Conservation (phyloP, 139 green algal species). For the Klebsormidium nitens region DNA sequence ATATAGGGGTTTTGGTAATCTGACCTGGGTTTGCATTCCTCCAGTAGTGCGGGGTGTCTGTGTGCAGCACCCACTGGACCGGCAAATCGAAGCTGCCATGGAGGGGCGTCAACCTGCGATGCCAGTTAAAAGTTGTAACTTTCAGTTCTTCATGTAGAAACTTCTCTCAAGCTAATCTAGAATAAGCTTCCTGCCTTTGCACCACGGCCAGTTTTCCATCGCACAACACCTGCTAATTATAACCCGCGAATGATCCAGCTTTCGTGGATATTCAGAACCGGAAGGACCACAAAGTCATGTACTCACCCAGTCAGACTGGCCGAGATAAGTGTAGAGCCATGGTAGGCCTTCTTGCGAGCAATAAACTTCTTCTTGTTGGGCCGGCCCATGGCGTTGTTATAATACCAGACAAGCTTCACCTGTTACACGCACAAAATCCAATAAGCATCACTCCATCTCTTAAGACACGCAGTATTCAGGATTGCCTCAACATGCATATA, state of each 20-base stretch:
- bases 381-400: conserved; percentile 42
- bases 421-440: conserved; percentile 14
- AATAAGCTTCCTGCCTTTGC: no score
- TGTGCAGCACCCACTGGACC: conserved; percentile 39
- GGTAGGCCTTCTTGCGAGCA: conserved; percentile 33
- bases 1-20: not conserved
- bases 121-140: no score
- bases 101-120: conserved; percentile 7
- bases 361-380: conserved; percentile 52
- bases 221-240: no score
- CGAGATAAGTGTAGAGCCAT: conserved; percentile 39
- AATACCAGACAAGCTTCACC: conserved; percentile 51
- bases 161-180: no score
- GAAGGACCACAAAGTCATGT: no score
- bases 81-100: conserved; percentile 27
- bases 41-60: conserved; percentile 43
- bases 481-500: no score
- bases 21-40: conserved; percentile 10
- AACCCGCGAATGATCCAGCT: no score
- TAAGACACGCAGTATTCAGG: no score
- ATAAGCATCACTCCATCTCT: no score
- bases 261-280: no score
- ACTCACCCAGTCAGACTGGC: conserved; percentile 38
- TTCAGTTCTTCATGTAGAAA: no score
- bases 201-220: no score